Conservation (phyloP, 495 filamentous ascomycete species). For the Penicillium fimorum region DNA sequence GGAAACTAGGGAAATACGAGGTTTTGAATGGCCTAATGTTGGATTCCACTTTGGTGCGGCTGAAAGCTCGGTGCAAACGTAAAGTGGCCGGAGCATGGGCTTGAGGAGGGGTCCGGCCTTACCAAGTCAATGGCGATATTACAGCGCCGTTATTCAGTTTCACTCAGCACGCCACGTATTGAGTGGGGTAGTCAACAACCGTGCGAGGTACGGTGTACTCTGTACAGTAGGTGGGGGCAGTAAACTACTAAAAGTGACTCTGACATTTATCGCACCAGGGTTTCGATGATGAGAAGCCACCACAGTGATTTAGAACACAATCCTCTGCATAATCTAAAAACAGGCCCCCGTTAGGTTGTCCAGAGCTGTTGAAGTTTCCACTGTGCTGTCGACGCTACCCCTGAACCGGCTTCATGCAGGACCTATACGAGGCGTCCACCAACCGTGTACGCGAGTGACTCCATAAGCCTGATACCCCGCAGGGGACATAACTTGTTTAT, state of each 20-base stretch:
- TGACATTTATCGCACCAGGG: not conserved
- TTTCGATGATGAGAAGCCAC: not conserved
- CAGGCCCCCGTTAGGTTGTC: not conserved
- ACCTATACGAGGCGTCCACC: conserved; percentile 1
- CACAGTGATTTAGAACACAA: not conserved
- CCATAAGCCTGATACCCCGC: too few relatives aligned
- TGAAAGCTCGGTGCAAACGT: not conserved
- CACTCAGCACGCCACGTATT: not conserved
- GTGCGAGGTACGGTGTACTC: not conserved
- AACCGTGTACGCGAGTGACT: not conserved
- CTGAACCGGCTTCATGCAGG: not conserved
- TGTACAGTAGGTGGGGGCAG: too few relatives aligned
- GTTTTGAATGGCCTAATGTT: not conserved
- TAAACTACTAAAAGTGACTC: not conserved
- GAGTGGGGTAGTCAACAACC: not conserved
- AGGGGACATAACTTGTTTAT: not conserved
- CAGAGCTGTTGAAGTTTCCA: not conserved
- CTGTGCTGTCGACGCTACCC: not conserved
- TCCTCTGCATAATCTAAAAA: not conserved
- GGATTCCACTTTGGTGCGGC: not conserved
- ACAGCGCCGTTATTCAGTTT: not conserved
- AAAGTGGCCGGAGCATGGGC: not conserved
- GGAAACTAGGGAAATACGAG: not conserved
- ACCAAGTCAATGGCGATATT: not conserved
- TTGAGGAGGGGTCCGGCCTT: not conserved